A percentile compares a stretch with the other conserved stretches of the same genome.
Evolutionary conservation across 176 grass and related monocot species (phyloP).

Genomic region (Chloris gayana): DNA sequence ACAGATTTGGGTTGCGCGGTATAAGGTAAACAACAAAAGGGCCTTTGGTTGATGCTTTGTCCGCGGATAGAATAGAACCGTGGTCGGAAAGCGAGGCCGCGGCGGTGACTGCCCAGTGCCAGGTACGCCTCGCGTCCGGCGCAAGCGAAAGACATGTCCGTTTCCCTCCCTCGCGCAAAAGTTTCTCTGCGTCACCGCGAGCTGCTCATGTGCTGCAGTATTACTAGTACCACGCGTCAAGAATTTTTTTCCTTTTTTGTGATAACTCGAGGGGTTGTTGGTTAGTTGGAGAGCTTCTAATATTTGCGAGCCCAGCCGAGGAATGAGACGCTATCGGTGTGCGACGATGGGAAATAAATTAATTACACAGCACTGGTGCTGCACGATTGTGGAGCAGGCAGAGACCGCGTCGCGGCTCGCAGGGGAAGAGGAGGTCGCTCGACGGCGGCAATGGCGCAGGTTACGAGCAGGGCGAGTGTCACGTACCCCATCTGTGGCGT

Average conservation of each 20-base stretch:
- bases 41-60: neutral
- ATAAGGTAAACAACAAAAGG: neutral
- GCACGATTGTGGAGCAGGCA: neutral
- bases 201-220: neutral
- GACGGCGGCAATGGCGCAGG: neutral
- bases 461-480: neutral
- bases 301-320: neutral
- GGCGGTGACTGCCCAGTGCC: neutral
- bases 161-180: neutral
- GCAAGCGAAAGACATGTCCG: conserved; percentile 34
- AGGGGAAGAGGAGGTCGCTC: neutral
- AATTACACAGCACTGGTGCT: neutral
- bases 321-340: neutral
- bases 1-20: too few species aligned
- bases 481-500: conserved; percentile 96
- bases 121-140: conserved; percentile 14
- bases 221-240: neutral
- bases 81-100: neutral
- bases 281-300: neutral
- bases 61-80: neutral
- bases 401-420: too few species aligned
- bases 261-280: neutral
- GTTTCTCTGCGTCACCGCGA: neutral
- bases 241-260: neutral
- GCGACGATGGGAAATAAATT: neutral